A percentile compares a stretch with the other conserved stretches of the same genome.
Evolutionary conservation across 805 yeast genomes (phyloP).

Genomic region (Yamadazyma tumulicola): DNA sequence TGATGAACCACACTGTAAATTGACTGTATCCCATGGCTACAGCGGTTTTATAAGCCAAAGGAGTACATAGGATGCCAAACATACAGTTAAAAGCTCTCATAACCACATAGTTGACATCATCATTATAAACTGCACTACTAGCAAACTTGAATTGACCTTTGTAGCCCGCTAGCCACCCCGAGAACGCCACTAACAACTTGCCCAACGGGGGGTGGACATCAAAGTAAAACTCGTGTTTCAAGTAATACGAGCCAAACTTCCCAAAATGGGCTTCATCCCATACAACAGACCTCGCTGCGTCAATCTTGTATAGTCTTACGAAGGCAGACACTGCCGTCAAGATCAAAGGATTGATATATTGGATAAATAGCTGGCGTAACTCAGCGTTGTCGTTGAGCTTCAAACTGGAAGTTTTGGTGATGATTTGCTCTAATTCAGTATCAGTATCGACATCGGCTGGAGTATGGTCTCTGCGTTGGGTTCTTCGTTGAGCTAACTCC

Average conservation of each 20-base stretch:
- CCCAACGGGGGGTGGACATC: constrained; percentile 90
- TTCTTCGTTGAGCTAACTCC: no score
- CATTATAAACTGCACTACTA: constrained; percentile 76
- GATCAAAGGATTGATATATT: constrained; percentile 25
- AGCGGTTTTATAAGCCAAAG: constrained; percentile 81
- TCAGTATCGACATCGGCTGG: constrained; percentile 3
- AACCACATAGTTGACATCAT: constrained; percentile 68
- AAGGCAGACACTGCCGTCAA: constrained; percentile 34
- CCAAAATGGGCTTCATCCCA: constrained; percentile 97
- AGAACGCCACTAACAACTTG: constrained; percentile 72
- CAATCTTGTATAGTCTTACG: constrained; percentile 73
- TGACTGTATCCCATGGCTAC: constrained; percentile 69
- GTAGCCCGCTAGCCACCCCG: constrained; percentile 79
- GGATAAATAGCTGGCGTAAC: constrained; percentile 9
- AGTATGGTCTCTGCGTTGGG: no score
- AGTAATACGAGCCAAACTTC: constrained; percentile 76
- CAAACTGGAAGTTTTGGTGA: constrained; percentile 19
- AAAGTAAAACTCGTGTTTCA: constrained; percentile 75
- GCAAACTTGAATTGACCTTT: constrained; percentile 89
- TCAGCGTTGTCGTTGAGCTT: constrained; percentile 9
- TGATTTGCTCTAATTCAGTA: constrained; percentile 20
- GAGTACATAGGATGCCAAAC: constrained; percentile 81
- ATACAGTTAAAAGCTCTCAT: constrained; percentile 89
- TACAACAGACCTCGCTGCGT: constrained; percentile 70
- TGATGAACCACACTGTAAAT: constrained; percentile 71